Percentiles rank a stretch among this genome's conserved stretches.
Conservation (phyloP, 495 filamentous ascomycete species). For the Niebla homalea region DNA sequence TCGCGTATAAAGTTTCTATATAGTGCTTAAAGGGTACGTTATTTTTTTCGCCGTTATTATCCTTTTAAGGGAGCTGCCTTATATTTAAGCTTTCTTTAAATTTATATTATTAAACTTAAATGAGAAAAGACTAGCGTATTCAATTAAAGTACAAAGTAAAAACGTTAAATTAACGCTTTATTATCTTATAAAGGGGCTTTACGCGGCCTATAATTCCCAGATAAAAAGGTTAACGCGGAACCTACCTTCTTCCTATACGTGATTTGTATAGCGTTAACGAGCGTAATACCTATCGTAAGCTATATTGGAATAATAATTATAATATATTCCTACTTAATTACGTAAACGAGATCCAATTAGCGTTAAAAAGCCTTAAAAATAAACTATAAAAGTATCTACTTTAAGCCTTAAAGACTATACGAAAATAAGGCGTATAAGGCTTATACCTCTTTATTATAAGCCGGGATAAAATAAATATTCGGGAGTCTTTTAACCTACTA, state of each 20-base stretch:
- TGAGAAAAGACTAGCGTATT: background rate
- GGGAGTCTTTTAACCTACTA: constrained; percentile 16
- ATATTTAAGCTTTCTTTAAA: background rate
- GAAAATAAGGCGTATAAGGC: constrained; percentile 15
- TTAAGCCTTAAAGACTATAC: constrained; percentile 15
- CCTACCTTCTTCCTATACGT: background rate
- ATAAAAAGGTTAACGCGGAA: background rate
- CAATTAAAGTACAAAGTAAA: background rate
- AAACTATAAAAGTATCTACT: constrained; percentile 16
- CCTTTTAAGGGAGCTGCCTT: background rate
- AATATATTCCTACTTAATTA: constrained; percentile 19
- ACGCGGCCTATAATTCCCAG: background rate
- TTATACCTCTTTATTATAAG: constrained; percentile 28
- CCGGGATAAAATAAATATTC: constrained; percentile 25
- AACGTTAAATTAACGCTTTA: background rate
- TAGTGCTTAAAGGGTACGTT: too few species aligned
- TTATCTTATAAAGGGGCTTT: background rate
- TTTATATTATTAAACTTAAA: background rate
- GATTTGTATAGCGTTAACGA: background rate
- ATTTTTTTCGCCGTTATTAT: too few species aligned
- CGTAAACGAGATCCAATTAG: constrained; percentile 8
- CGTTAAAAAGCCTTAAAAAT: constrained; percentile 13
- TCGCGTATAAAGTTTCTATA: too few species aligned
- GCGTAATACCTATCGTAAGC: too few species aligned
- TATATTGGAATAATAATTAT: background rate